phyloP scores from a whole-genome alignment of 2,329 filamentous ascomycete genomes.

The Lasiodiplodia hormozganensis region DNA sequence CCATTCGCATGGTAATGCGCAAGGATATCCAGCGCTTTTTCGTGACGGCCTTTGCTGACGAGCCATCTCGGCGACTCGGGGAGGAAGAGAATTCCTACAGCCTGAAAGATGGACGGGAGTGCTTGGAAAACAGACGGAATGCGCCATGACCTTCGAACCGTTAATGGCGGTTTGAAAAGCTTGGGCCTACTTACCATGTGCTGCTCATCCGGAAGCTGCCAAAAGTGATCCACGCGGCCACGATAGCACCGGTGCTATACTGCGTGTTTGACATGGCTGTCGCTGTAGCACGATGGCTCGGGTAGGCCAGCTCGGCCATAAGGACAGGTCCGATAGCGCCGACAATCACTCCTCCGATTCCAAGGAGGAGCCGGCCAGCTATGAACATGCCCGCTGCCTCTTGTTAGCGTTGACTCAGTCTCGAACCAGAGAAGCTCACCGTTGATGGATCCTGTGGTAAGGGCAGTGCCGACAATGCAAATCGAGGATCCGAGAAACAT shows the following conservation, averaged over 20 bases:
- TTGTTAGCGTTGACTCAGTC: background rate
- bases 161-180: background rate
- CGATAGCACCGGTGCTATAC: conserved; percentile 44
- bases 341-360: conserved; percentile 18
- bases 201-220: conserved; percentile 51
- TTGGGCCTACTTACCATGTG: conserved; percentile 40
- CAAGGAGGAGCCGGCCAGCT: conserved; percentile 8
- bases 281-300: conserved; percentile 20
- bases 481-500: conserved; percentile 22
- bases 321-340: conserved; percentile 25
- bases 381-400: conserved; percentile 23
- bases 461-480: conserved; percentile 19
- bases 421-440: background rate
- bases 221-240: conserved; percentile 56
- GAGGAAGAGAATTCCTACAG: conserved; percentile 49
- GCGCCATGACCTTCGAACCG: conserved; percentile 35
- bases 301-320: conserved; percentile 25
- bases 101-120: conserved; percentile 41
- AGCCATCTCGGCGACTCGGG: conserved; percentile 73
- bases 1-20: conserved; percentile 70
- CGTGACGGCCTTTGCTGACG: conserved; percentile 67
- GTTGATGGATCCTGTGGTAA: conserved; percentile 12
- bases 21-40: conserved; percentile 67
- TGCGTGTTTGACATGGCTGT: conserved; percentile 25
- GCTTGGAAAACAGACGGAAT: conserved; percentile 50